Evolutionary conservation across 1,284 basidiomycete genomes (phyloP).

Genomic region (Cryptococcus sp.): DNA sequence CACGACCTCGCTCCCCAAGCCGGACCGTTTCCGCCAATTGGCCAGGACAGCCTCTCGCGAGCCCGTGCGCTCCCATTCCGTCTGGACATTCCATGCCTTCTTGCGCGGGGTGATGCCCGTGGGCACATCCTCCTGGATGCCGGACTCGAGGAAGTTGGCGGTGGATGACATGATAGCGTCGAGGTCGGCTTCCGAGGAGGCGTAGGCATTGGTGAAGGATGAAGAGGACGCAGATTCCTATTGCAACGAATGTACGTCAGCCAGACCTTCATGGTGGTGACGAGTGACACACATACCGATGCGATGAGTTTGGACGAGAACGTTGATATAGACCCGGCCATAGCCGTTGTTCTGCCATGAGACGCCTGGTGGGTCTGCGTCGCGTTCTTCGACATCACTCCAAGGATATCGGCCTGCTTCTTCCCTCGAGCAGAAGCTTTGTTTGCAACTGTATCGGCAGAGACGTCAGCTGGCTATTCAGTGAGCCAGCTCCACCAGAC

Average conservation of each 20-base stretch:
- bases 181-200: constrained; percentile 24
- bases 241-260: constrained; percentile 6
- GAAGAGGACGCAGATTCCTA: constrained; percentile 27
- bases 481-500: constrained; percentile 1
- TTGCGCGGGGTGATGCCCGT: constrained; percentile 53
- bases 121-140: constrained; percentile 48
- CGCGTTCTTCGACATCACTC: constrained; percentile 9
- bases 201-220: constrained; percentile 19
- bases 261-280: neutral
- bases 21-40: constrained; percentile 13
- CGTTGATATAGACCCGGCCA: constrained; percentile 12
- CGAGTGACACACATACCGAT: constrained; percentile 24
- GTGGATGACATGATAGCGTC: constrained; percentile 31
- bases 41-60: constrained; percentile 40
- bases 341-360: constrained; percentile 7
- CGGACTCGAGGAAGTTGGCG: constrained; percentile 32
- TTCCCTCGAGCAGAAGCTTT: constrained; percentile 14
- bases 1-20: neutral
- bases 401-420: constrained; percentile 14
- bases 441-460: constrained; percentile 7
- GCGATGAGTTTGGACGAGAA: constrained; percentile 24
- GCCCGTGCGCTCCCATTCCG: constrained; percentile 43
- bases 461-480: neutral
- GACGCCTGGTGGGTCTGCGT: constrained; percentile 18
- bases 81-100: constrained; percentile 42